phyloP scores from a whole-genome alignment of 306 rosid genomes.

The Macrotyloma uniflorum region DNA sequence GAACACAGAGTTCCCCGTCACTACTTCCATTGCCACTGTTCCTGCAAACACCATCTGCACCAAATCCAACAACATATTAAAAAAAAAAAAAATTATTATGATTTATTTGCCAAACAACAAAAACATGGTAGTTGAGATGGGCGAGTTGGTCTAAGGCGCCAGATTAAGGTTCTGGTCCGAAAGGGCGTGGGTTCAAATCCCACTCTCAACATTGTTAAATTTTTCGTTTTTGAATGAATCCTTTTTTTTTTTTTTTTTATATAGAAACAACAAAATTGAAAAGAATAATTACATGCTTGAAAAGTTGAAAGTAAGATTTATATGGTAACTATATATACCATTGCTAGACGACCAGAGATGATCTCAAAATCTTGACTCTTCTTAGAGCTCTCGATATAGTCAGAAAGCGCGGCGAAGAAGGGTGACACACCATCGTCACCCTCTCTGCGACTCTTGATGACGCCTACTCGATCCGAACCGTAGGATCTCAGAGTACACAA shows the following conservation, averaged over 20 bases:
- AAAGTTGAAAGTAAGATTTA: too few relatives aligned
- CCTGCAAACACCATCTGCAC: constrained; percentile 82
- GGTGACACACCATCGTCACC: constrained; percentile 50
- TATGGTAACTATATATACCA: constrained; percentile 47
- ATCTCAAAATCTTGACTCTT: constrained; percentile 89
- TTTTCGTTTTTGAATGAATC: too few relatives aligned
- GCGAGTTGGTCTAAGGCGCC: constrained; percentile 72
- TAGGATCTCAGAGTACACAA: constrained; percentile 82
- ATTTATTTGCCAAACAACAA: too few relatives aligned
- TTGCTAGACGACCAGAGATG: constrained; percentile 95
- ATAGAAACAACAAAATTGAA: too few relatives aligned
- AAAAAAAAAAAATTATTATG: too few relatives aligned
- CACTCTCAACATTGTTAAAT: constrained; percentile 68
- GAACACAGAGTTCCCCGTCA: constrained; percentile 81
- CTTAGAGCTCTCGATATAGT: constrained; percentile 83
- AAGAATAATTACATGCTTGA: too few relatives aligned
- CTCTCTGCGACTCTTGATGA: constrained; percentile 49
- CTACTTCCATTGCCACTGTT: constrained; percentile 67
- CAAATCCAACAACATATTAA: too few relatives aligned
- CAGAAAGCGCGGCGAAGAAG: constrained; percentile 75
- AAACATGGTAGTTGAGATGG: constrained; percentile 45
- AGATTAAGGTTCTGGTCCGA: constrained; percentile 69
- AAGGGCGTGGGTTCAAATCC: constrained; percentile 72
- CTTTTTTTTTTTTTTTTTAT: too few relatives aligned
- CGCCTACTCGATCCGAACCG: constrained; percentile 60